Conservation (phyloP, 2,329 filamentous ascomycete genomes). For the Dichotomopilus funicola region DNA sequence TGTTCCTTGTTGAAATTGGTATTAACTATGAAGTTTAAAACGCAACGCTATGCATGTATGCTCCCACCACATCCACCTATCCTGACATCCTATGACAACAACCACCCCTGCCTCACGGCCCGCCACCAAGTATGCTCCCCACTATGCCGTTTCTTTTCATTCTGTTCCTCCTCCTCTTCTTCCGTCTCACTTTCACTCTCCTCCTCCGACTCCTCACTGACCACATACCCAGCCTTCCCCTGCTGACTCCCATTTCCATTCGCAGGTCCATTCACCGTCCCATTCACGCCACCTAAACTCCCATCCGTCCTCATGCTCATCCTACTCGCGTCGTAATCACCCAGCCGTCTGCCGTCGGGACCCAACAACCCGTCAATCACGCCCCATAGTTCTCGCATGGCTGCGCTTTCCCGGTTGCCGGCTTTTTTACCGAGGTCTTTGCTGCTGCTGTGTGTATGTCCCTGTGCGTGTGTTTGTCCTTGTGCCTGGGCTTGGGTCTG, state of each 20-base stretch:
- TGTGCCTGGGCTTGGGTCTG: too few relatives aligned
- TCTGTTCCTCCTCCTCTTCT: background rate
- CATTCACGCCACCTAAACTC: background rate
- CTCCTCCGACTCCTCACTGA: too few relatives aligned
- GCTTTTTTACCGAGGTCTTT: too few relatives aligned
- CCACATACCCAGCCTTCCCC: too few relatives aligned
- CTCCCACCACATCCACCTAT: too few relatives aligned
- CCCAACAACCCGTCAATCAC: constrained; percentile 10
- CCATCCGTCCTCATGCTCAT: background rate
- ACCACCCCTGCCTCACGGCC: constrained; percentile 1
- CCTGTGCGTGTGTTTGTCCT: too few relatives aligned
- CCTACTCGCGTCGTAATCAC: background rate
- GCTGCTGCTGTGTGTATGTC: background rate
- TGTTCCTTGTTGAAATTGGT: too few relatives aligned
- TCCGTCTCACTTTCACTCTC: too few relatives aligned
- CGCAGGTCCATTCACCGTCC: background rate
- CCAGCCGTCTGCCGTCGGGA: background rate
- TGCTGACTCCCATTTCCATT: too few relatives aligned
- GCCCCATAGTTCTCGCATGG: constrained; percentile 11
- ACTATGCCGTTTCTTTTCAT: background rate
- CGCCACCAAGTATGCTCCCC: background rate
- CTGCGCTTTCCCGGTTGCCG: background rate
- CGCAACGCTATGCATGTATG: too few relatives aligned
- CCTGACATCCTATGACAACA: constrained; percentile 1
- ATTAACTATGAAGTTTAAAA: too few relatives aligned